Percentiles rank a stretch among this genome's conserved stretches.
These are phyloP conservation scores for Backusella morwellensis DNA, from an alignment of 192 early-diverging fungal species.

Conservation along the genomic window DNA sequence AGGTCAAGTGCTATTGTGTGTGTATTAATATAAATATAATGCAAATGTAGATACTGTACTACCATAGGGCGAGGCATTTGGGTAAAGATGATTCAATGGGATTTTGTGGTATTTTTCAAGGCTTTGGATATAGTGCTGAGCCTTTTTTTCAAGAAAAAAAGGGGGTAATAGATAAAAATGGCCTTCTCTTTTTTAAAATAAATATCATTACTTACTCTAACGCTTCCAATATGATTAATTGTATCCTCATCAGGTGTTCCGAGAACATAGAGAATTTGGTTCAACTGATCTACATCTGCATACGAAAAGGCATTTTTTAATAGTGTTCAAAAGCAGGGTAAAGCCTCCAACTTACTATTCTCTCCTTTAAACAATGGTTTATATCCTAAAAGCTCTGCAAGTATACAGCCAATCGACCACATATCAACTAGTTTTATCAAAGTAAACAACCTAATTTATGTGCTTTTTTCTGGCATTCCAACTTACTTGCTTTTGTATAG, in stretches of 20 bases:
- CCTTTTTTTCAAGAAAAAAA: conserved; percentile 36
- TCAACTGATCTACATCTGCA: conserved; percentile 87
- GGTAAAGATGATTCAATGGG: conserved; percentile 77
- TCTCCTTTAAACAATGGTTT: conserved; percentile 83
- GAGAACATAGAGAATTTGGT: conserved; percentile 81
- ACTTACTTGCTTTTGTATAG: conserved; percentile 92
- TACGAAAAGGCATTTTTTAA: conserved; percentile 62
- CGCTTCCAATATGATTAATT: conserved; percentile 69
- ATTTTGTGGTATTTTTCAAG: conserved; percentile 80
- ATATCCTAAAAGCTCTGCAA: conserved; percentile 63
- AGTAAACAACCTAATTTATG: not conserved
- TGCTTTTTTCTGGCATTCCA: no score
- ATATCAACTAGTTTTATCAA: conserved; percentile 58
- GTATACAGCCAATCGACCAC: conserved; percentile 89
- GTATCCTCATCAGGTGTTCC: conserved; percentile 81
- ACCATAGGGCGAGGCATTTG: conserved; percentile 68
- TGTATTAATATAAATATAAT: not conserved
- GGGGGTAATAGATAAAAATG: not conserved
- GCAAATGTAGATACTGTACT: not conserved
- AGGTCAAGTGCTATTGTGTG: conserved; percentile 71
- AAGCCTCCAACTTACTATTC: conserved; percentile 53
- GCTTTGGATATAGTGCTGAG: conserved; percentile 85
- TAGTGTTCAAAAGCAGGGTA: conserved; percentile 46
- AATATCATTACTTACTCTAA: conserved; percentile 53
- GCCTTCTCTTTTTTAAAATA: conserved; percentile 80